phyloP scores from a whole-genome alignment of 2,329 filamentous ascomycete species.

The Cladosporium sp. region DNA sequence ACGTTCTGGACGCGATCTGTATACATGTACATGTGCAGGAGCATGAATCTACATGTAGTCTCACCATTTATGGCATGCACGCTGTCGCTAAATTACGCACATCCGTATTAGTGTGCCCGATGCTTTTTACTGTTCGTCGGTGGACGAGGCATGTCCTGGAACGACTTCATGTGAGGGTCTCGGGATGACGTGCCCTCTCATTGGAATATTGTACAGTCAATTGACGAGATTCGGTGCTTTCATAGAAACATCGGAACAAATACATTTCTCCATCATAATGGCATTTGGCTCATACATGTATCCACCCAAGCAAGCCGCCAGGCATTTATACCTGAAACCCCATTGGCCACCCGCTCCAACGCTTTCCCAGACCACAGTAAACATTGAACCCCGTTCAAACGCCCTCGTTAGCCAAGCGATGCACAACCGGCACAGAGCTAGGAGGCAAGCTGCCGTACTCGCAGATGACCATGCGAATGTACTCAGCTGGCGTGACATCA shows the following conservation, averaged over 20 bases:
- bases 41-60: neutral
- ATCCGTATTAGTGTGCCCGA: neutral
- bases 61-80: neutral
- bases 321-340: neutral
- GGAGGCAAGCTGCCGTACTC: constrained; percentile 86
- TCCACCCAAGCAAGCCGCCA: neutral
- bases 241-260: neutral
- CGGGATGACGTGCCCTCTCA: neutral
- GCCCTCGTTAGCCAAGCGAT: constrained; percentile 49
- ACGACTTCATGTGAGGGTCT: too few relatives aligned
- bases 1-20: neutral
- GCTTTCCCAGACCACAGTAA: neutral
- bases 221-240: neutral
- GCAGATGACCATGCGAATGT: constrained; percentile 84
- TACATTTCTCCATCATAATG: neutral
- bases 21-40: neutral
- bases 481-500: constrained; percentile 85
- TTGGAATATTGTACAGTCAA: neutral
- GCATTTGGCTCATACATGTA: constrained; percentile 3
- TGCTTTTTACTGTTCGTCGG: neutral
- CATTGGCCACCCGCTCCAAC: neutral
- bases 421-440: constrained; percentile 76
- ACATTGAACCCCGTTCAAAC: neutral
- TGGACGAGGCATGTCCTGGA: too few relatives aligned
- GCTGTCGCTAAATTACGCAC: neutral